These are phyloP conservation scores for Ophiostoma triangulosporum DNA, from an alignment of 2,329 filamentous ascomycete species.

Conservation along the genomic window DNA sequence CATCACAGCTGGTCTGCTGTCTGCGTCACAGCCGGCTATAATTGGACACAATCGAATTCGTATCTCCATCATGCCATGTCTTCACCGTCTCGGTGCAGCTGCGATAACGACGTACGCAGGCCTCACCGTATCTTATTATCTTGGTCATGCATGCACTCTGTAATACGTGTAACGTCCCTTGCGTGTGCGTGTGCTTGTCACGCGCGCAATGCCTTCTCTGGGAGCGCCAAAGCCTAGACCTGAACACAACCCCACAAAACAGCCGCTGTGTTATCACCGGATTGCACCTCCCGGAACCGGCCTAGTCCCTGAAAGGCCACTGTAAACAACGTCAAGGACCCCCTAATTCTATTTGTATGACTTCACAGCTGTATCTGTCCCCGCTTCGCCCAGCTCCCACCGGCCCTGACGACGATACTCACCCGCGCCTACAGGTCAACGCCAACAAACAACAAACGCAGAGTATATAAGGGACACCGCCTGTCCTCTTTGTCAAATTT, in stretches of 20 bases:
- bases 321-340: slow-evolving; percentile 8
- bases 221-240: not conserved
- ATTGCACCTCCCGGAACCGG: not conserved
- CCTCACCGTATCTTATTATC: too few species aligned
- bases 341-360: not conserved
- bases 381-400: not conserved
- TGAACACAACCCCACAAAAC: not conserved
- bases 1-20: too few species aligned
- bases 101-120: too few species aligned
- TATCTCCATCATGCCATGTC: too few species aligned
- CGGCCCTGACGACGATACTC: not conserved
- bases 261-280: not conserved
- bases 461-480: not conserved
- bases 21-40: too few species aligned
- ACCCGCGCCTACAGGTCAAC: not conserved
- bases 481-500: not conserved
- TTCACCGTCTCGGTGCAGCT: too few species aligned
- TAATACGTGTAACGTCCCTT: too few species aligned
- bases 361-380: not conserved
- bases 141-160: too few species aligned
- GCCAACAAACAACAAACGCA: too few species aligned
- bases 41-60: too few species aligned
- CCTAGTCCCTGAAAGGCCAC: slow-evolving; percentile 6
- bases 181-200: too few species aligned
- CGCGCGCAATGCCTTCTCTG: too few species aligned